Percentiles rank a stretch among this genome's conserved stretches.
These are phyloP conservation scores for Penicillium sclerotiorum DNA, from an alignment of 2,329 filamentous ascomycete species.

Conservation along the genomic window DNA sequence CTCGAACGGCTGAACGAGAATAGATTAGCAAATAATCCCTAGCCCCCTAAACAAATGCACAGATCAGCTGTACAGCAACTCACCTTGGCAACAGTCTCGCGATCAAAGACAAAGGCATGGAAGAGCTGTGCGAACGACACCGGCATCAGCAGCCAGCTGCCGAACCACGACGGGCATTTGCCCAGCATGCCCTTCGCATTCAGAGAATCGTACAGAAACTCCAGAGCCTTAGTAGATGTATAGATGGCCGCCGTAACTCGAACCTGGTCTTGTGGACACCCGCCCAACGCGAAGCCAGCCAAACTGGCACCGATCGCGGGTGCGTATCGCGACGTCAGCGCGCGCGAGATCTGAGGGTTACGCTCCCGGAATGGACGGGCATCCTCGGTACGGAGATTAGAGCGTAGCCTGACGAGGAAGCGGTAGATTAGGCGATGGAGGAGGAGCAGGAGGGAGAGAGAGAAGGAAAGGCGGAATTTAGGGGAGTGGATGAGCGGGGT, in stretches of 20 bases:
- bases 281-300: constrained; percentile 78
- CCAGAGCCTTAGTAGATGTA: constrained; percentile 75
- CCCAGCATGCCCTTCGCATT: constrained; percentile 71
- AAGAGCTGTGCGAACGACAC: constrained; percentile 74
- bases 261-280: constrained; percentile 71
- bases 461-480: constrained; percentile 76
- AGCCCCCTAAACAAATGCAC: neutral
- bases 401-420: constrained; percentile 79
- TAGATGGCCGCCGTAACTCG: constrained; percentile 83
- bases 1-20: constrained; percentile 61
- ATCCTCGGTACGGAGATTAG: constrained; percentile 76
- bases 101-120: constrained; percentile 75
- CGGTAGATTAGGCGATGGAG: constrained; percentile 88
- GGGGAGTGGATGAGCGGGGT: constrained; percentile 57
- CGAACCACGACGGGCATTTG: constrained; percentile 79
- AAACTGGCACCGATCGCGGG: constrained; percentile 89
- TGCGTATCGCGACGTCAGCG: constrained; percentile 79
- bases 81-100: constrained; percentile 70
- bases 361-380: constrained; percentile 78
- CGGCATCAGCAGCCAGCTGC: constrained; percentile 80
- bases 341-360: constrained; percentile 74
- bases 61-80: neutral
- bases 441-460: constrained; percentile 81
- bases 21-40: constrained; percentile 8
- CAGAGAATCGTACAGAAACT: constrained; percentile 82